A percentile compares a stretch with the other conserved stretches of the same genome.
phyloP scores from a whole-genome alignment of 768 basidiomycete genomes.

The Tephrocybe sp. region DNA sequence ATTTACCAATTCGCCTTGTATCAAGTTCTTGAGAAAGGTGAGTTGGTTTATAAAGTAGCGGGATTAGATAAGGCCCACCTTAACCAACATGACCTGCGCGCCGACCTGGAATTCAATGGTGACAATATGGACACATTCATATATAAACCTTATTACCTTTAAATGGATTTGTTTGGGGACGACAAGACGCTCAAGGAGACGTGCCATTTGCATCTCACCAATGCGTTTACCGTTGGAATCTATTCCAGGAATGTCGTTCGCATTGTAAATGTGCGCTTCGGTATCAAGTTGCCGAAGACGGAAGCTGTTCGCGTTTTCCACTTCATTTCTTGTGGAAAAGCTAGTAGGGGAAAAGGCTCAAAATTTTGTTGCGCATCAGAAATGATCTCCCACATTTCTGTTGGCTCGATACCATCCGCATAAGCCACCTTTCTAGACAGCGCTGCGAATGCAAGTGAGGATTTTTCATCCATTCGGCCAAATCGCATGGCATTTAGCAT shows the following conservation, averaged over 20 bases:
- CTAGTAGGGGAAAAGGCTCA: constrained; percentile 37
- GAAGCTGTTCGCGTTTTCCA: constrained; percentile 62
- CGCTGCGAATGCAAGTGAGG: constrained; percentile 47
- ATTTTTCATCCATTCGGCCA: constrained; percentile 52
- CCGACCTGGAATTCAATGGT: constrained; percentile 45
- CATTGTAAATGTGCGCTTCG: constrained; percentile 35
- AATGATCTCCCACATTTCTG: constrained; percentile 57
- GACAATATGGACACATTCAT: too few species aligned
- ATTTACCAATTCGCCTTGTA: constrained; percentile 70
- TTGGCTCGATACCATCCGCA: constrained; percentile 75
- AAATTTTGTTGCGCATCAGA: not conserved
- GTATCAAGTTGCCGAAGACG: constrained; percentile 48
- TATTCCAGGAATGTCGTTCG: constrained; percentile 45
- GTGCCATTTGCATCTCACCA: constrained; percentile 36
- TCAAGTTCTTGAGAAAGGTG: constrained; percentile 51
- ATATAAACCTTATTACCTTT: too few species aligned
- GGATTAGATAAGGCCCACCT: constrained; percentile 37
- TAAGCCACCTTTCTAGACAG: constrained; percentile 63
- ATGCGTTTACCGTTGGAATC: constrained; percentile 43
- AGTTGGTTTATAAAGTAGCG: not conserved
- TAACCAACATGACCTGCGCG: constrained; percentile 86
- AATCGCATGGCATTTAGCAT: constrained; percentile 90
- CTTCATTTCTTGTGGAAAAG: constrained; percentile 70
- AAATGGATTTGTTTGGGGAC: constrained; percentile 45
- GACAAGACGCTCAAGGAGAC: constrained; percentile 60